Evolutionary conservation across 2,329 filamentous ascomycete species (phyloP).

Genomic region (Chaetothyriales sp.): DNA sequence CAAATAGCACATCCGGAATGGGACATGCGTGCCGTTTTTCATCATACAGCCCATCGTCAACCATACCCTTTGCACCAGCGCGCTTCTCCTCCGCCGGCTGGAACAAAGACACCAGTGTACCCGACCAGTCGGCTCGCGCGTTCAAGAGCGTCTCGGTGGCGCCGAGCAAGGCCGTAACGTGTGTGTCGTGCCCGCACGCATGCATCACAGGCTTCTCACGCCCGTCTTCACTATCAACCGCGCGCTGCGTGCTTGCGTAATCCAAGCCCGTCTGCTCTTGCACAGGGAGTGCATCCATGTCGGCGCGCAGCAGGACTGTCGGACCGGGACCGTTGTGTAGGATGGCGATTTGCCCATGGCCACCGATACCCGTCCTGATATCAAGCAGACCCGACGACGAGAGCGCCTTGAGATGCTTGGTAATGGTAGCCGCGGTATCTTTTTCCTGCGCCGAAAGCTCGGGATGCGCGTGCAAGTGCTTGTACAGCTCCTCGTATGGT

Average conservation of each 20-base stretch:
- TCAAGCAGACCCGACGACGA: constrained; percentile 17
- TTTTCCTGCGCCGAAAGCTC: constrained; percentile 46
- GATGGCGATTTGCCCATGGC: constrained; percentile 32
- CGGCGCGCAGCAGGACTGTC: constrained; percentile 35
- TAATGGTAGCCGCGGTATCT: constrained; percentile 37
- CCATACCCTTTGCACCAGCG: constrained; percentile 49
- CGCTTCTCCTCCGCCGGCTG: constrained; percentile 56
- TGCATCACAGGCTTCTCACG: constrained; percentile 46
- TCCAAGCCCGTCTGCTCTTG: constrained; percentile 34
- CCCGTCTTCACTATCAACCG: constrained; percentile 34
- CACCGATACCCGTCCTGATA: constrained; percentile 33
- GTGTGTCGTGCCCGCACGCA: constrained; percentile 48
- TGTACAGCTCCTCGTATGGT: constrained; percentile 43
- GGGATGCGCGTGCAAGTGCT: constrained; percentile 44
- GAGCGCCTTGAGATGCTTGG: constrained; percentile 27
- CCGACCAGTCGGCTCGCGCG: constrained; percentile 39
- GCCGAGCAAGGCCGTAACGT: constrained; percentile 43
- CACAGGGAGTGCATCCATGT: constrained; percentile 39
- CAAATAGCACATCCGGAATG: constrained; percentile 42
- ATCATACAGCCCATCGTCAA: constrained; percentile 45
- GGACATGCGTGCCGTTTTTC: constrained; percentile 30
- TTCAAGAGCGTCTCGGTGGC: constrained; percentile 38
- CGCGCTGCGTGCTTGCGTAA: constrained; percentile 34
- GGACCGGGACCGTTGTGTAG: constrained; percentile 30
- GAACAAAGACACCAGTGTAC: constrained; percentile 51